Evolutionary conservation across 345 rosid species (phyloP), one percentile per base, ranked within the genome.

Genomic region (Conringia planisiliqua): DNA sequence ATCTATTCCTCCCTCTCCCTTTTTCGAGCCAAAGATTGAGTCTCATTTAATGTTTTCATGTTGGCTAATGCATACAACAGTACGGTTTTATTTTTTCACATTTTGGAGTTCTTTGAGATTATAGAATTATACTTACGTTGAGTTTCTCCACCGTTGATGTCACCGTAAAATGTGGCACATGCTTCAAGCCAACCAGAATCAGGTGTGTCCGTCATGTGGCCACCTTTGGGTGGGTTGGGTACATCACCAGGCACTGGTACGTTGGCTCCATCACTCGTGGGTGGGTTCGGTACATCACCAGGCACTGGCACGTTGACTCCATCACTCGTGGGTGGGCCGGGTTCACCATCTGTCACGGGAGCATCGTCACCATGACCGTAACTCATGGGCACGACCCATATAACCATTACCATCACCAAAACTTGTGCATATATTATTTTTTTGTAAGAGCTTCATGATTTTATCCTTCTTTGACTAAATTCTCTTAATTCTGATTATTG

Each of bases 101-200:
- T 29, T 29, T 29, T 29, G n/a, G n/a, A n/a, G n/a, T 29, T 29
- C 26, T 17, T 35, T 4, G 6, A 44, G 0, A 3, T 30, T 42
- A 7, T 50, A 3, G 13, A 47, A 38, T n/a, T 46, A 48, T 46
- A 58, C 69, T 65, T 64, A 74, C 59, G 71, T 7, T 65, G 71
- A 65, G 78, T 74, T 44, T 36, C 17, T 43, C 39, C 78, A 42
- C 78, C 72, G 32, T 74, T 65, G 5, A 44, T 64, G 50, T 73
- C 78, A 55, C 78, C 78, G 36, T 73, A 73, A 56, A 73, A 73
- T 65, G 78, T 74, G 2, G 78, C 78, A 74, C 78, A 72, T 0
- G 30, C 78, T 6, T 33, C 24, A 10, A 1, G 4, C 72, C 78
- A 74, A 22, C 7, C 40, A 54, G 36, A 33, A 30, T 40, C 18